Evolutionary conservation across 768 basidiomycete genomes (phyloP).

Genomic region (Hygrophorus russula): DNA sequence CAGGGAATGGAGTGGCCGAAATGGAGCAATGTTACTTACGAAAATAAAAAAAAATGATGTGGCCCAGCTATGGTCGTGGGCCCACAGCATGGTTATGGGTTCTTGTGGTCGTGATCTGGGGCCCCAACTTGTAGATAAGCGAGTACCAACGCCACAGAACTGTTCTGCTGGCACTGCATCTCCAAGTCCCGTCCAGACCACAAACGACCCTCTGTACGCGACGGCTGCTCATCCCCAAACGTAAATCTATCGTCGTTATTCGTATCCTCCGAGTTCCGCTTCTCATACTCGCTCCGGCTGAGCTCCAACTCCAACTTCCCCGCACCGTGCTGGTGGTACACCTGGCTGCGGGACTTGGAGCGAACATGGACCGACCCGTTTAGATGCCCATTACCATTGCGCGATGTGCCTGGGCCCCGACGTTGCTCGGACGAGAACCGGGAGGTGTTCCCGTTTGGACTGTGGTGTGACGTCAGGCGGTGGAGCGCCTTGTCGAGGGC

Average conservation of each 20-base stretch:
- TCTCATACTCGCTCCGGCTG: slow-evolving; percentile 13
- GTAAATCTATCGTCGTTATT: slow-evolving; percentile 17
- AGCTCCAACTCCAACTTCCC: slow-evolving; percentile 56
- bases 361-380: slow-evolving; percentile 31
- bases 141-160: slow-evolving; percentile 67
- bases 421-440: slow-evolving; percentile 13
- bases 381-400: slow-evolving; percentile 14
- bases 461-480: slow-evolving; percentile 7
- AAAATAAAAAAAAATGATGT: not conserved
- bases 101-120: slow-evolving; percentile 20
- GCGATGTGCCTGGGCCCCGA: slow-evolving; percentile 1
- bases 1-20: not conserved
- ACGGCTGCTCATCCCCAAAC: slow-evolving; percentile 14
- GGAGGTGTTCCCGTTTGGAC: slow-evolving; percentile 9
- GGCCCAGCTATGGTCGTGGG: not conserved
- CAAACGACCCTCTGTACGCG: slow-evolving; percentile 33
- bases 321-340: slow-evolving; percentile 52
- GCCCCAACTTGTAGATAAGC: slow-evolving; percentile 45
- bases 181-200: slow-evolving; percentile 83
- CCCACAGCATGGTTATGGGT: not conserved
- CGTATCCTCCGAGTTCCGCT: slow-evolving; percentile 8
- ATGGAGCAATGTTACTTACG: not conserved
- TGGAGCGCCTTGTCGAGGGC: slow-evolving; percentile 5
- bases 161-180: slow-evolving; percentile 82
- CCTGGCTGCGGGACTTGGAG: slow-evolving; percentile 60